Evolutionary conservation across 2,329 filamentous ascomycete species (phyloP), one percentile per base, ranked within the genome.

Genomic region (Penicillium sp.): DNA sequence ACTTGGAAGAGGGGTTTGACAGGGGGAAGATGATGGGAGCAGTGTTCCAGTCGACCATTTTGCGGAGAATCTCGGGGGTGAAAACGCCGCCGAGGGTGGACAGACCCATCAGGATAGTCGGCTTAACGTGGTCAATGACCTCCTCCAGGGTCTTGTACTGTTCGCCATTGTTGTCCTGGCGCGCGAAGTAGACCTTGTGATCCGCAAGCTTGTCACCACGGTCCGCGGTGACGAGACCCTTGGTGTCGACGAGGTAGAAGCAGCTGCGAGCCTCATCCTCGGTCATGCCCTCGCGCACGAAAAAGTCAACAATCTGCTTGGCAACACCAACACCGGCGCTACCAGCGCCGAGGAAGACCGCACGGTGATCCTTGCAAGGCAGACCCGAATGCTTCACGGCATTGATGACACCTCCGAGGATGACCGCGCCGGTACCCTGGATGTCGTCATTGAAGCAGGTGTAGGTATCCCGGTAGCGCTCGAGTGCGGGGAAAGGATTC

Each of bases 381-480:
- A 95, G 80, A 35, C 83, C 84, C 10, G 88, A 93, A 44, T 86
- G 79, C 69, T 90, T 90, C 43, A 94, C 87, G 17, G 75, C 75
- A 50, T 75, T 78, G 67, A 85, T 79, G 64, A 84, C 75, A 54
- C 90, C 90, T 48, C 78, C 90, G 38, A 95, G 77, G 45, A 96
- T 88, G 57, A 98, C 92, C 47, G 90, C 88, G 54, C 92, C 92
- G 54, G 92, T 96, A 51, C 90, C 90, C 72, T 96, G 90, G 60
- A 98, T 92, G 62, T 98, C 90, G 60, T 96, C 92, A 66, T 96
- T 96, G 79, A 98, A 98, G 75, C 86, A 93, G 66, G 85, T 89
- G 74, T 95, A 90, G 49, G 75, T 77, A 62, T 89, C 75, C 54
- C 86, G 84, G 70, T 96, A 96, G 44, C 87, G 80, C 62, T 92